phyloP scores from a whole-genome alignment of 441 rosid species.

The Brassica hybrid region DNA sequence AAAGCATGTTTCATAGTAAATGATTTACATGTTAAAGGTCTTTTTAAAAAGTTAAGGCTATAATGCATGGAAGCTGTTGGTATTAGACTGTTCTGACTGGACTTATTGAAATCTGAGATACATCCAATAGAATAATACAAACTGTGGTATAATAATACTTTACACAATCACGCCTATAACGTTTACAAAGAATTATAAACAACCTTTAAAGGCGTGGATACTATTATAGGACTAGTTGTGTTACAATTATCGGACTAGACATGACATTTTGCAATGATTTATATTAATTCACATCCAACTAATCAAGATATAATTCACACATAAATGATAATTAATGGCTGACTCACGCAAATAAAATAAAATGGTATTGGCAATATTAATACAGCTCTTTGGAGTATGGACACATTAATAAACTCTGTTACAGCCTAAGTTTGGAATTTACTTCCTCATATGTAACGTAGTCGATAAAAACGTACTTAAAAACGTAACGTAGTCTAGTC shows the following conservation, averaged over 20 bases:
- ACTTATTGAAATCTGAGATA: background rate
- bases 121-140: background rate
- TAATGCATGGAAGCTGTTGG: background rate
- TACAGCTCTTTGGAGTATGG: background rate
- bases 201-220: background rate
- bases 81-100: constrained; percentile 4
- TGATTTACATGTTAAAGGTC: background rate
- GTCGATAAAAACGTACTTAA: no score
- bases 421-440: background rate
- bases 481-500: no score
- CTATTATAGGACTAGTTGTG: background rate
- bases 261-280: background rate
- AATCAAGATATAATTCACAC: background rate
- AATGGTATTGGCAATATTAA: background rate
- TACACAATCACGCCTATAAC: background rate
- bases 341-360: no score
- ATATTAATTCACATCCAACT: background rate
- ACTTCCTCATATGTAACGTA: background rate
- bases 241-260: background rate
- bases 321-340: background rate
- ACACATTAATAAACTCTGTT: background rate
- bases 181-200: background rate
- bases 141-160: background rate
- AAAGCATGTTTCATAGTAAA: background rate
- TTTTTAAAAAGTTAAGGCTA: background rate